A percentile compares a stretch with the other conserved stretches of the same genome.
Conservation (phyloP, 2,329 filamentous ascomycete genomes). For the Curvularia spicifera region DNA sequence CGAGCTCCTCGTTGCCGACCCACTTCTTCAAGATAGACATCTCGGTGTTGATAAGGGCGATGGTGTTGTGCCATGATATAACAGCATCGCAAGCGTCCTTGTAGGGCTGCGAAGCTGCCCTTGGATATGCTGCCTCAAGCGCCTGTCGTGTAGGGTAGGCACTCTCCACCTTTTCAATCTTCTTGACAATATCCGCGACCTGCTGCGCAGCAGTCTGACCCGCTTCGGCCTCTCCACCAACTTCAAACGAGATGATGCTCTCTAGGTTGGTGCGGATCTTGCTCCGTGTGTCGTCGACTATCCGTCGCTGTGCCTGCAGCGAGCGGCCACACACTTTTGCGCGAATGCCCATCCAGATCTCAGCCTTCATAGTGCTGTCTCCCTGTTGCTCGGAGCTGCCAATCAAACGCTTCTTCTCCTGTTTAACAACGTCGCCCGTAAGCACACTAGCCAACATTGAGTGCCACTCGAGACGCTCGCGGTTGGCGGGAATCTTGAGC, state of each 20-base stretch:
- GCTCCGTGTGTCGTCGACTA: constrained; percentile 83
- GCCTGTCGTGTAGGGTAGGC: constrained; percentile 82
- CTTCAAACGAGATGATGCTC: constrained; percentile 89
- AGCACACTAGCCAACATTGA: constrained; percentile 95
- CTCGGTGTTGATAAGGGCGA: constrained; percentile 93
- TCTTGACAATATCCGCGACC: constrained; percentile 84
- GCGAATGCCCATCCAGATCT: constrained; percentile 86
- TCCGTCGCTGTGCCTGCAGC: constrained; percentile 80
- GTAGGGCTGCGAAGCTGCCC: constrained; percentile 78
- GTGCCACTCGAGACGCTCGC: constrained; percentile 95
- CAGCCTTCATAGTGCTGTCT: constrained; percentile 69
- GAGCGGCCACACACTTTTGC: constrained; percentile 84
- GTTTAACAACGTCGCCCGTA: constrained; percentile 94
- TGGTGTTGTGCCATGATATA: constrained; percentile 96
- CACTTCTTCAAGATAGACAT: constrained; percentile 89
- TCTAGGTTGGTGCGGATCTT: constrained; percentile 78
- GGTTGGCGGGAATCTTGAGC: constrained; percentile 82
- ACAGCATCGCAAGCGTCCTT: constrained; percentile 85
- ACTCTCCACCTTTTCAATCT: constrained; percentile 87
- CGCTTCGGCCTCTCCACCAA: constrained; percentile 90
- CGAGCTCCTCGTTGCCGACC: constrained; percentile 95
- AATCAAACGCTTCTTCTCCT: constrained; percentile 95
- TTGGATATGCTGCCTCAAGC: constrained; percentile 75
- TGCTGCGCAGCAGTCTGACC: constrained; percentile 88
- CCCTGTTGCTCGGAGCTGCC: constrained; percentile 78